Evolutionary conservation across 768 basidiomycete genomes (phyloP).

Genomic region (Tubosaeta brunneosetosa): DNA sequence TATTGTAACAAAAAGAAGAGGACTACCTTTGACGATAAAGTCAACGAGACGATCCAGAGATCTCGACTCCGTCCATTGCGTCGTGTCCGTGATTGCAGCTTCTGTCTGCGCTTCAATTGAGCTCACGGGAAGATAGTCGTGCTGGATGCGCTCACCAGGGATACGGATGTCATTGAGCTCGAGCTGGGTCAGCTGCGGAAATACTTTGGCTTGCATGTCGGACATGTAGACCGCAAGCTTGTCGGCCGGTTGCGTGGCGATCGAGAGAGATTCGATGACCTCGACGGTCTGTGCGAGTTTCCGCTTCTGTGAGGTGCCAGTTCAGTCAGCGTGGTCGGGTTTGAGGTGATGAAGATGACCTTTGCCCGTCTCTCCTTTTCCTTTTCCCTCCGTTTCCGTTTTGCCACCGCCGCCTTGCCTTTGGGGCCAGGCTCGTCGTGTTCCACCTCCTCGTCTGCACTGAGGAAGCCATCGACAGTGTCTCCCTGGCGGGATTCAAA

Average conservation of each 20-base stretch:
- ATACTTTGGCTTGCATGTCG: constrained; percentile 63
- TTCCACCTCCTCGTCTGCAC: constrained; percentile 41
- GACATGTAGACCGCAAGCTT: constrained; percentile 61
- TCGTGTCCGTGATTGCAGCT: constrained; percentile 70
- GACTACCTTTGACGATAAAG: constrained; percentile 71
- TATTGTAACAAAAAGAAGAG: background rate
- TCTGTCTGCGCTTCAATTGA: constrained; percentile 59
- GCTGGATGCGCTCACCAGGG: constrained; percentile 52
- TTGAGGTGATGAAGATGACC: constrained; percentile 34
- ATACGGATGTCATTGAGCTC: constrained; percentile 79
- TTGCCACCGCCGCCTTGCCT: constrained; percentile 33
- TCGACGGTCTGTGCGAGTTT: constrained; percentile 51
- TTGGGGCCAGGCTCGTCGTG: constrained; percentile 27
- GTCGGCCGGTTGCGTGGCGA: constrained; percentile 54
- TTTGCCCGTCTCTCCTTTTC: constrained; percentile 72
- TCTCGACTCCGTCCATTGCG: constrained; percentile 64
- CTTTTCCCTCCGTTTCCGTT: constrained; percentile 71
- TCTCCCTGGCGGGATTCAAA: constrained; percentile 31
- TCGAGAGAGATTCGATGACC: constrained; percentile 36
- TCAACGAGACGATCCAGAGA: constrained; percentile 66
- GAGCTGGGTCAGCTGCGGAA: constrained; percentile 62
- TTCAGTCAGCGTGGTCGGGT: constrained; percentile 5
- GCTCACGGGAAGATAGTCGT: constrained; percentile 23
- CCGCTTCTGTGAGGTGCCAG: constrained; percentile 45
- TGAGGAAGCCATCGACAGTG: constrained; percentile 38